phyloP scores from a whole-genome alignment of 2,329 filamentous ascomycete species.

The Byssothecium circinans region DNA sequence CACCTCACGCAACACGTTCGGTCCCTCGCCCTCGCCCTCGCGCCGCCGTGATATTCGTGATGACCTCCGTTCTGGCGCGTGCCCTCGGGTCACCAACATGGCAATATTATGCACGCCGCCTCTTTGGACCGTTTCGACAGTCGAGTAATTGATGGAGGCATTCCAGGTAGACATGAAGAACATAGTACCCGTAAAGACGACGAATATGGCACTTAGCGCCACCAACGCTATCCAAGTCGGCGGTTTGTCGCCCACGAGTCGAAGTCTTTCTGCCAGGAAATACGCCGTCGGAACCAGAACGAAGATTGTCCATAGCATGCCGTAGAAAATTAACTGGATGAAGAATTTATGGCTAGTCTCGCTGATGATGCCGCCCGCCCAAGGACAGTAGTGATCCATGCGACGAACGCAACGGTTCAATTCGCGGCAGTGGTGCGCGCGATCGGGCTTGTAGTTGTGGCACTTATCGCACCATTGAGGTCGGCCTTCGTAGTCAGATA shows the following conservation, averaged over 20 bases:
- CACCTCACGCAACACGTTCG: constrained; percentile 21
- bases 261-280: constrained; percentile 59
- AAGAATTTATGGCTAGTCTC: constrained; percentile 92
- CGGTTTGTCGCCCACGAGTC: constrained; percentile 27
- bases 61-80: constrained; percentile 48
- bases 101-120: constrained; percentile 70
- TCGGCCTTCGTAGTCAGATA: constrained; percentile 77
- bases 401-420: constrained; percentile 79
- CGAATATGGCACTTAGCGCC: constrained; percentile 70
- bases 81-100: constrained; percentile 52
- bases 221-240: constrained; percentile 63
- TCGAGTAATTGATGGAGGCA: constrained; percentile 74
- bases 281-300: constrained; percentile 65
- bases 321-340: constrained; percentile 80
- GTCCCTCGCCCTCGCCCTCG: constrained; percentile 7
- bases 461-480: constrained; percentile 86
- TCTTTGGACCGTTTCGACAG: constrained; percentile 73
- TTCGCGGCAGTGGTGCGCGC: constrained; percentile 84
- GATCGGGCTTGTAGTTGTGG: constrained; percentile 83
- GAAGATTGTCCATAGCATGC: constrained; percentile 66
- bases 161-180: constrained; percentile 70
- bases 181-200: constrained; percentile 81
- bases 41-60: constrained; percentile 36
- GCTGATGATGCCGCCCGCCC: constrained; percentile 88
- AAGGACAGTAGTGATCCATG: constrained; percentile 96